Evolutionary conservation across 1,284 basidiomycete genomes (phyloP), one percentile per base, ranked within the genome.

Genomic region (Papiliotrema laurentii): DNA sequence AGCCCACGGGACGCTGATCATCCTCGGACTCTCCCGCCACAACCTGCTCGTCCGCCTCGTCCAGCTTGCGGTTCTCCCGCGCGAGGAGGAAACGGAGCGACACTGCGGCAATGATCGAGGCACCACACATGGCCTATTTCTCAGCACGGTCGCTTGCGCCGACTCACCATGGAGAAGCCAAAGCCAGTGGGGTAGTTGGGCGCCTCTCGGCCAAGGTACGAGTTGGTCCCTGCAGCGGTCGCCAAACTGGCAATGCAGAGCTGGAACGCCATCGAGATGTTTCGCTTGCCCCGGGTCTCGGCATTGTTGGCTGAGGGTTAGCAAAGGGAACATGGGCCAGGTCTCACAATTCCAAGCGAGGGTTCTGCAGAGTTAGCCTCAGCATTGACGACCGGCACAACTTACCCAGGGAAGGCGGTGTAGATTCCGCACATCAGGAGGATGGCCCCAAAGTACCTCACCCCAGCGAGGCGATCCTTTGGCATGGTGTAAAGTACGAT

Each of bases 401-500:
- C n/a, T n/a, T n/a, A n/a, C n/a, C 49, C 49, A 13, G 53, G 50
- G 49, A 31, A 31, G n/a, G 40, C n/a, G 4, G 25, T 7, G 26
- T 41, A 48, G 14, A 43, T 16, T 9, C 49, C 53, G 18, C 18
- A 37, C 14, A 34, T n/a, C 24, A 60, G 39, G 16, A 47, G 34
- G 34, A 47, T 41, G 34, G 52, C 56, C 36, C 39, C 49, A 47
- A 55, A 53, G 50, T 59, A 61, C 26, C 57, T 52, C 22, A 47
- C 53, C 18, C 52, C 53, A 9, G 55, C 43, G 26, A 40, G 26
- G 25, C 46, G 36, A 46, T 59, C 43, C 45, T 58, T 59, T 3
- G 58, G 58, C 0, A 59, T 50, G 22, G 21, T 22, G 50, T 55
- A 60, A 24, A 56, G 54, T 33, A 60, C 34, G 50, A 66, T 24